Conservation (phyloP, 139 green algal genomes). For the Asterochloris erici region DNA sequence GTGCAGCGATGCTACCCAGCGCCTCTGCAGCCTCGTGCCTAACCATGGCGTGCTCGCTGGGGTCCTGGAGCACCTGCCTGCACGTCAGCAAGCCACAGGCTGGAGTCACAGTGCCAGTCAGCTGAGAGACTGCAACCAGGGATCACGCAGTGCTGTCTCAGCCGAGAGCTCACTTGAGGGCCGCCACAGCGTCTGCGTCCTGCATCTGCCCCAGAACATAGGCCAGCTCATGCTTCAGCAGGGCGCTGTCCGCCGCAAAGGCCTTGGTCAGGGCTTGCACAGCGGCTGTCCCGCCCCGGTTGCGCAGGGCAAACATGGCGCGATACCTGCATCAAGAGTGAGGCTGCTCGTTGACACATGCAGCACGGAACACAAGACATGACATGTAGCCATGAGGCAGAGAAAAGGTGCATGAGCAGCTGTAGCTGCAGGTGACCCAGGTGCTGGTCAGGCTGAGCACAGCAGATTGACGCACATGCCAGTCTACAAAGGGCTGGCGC, state of each 20-base stretch:
- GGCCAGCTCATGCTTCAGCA: constrained; percentile 94
- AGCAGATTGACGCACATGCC: too few species aligned
- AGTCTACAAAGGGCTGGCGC: too few species aligned
- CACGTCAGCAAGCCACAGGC: neutral
- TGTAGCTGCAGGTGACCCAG: too few species aligned
- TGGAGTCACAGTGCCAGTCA: neutral
- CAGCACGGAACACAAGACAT: too few species aligned
- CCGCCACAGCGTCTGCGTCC: constrained; percentile 47
- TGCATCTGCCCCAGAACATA: constrained; percentile 99
- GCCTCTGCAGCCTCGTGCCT: constrained; percentile 97
- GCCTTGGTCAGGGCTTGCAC: constrained; percentile 66
- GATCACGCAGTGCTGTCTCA: neutral
- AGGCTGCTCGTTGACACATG: too few species aligned
- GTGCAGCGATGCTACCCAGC: constrained; percentile 77
- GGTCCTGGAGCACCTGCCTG: constrained; percentile 60
- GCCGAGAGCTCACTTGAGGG: constrained; percentile 32
- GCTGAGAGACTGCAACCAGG: too few species aligned
- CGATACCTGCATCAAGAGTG: constrained; percentile 48
- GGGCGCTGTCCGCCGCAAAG: constrained; percentile 51
- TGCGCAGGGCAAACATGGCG: constrained; percentile 95
- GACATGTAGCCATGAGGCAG: too few species aligned
- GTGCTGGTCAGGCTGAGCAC: neutral
- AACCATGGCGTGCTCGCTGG: constrained; percentile 92
- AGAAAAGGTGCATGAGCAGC: too few species aligned
- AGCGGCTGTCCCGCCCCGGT: constrained; percentile 74